Conservation (phyloP, 1,284 basidiomycete species). For the Pseudozyma pruni region DNA sequence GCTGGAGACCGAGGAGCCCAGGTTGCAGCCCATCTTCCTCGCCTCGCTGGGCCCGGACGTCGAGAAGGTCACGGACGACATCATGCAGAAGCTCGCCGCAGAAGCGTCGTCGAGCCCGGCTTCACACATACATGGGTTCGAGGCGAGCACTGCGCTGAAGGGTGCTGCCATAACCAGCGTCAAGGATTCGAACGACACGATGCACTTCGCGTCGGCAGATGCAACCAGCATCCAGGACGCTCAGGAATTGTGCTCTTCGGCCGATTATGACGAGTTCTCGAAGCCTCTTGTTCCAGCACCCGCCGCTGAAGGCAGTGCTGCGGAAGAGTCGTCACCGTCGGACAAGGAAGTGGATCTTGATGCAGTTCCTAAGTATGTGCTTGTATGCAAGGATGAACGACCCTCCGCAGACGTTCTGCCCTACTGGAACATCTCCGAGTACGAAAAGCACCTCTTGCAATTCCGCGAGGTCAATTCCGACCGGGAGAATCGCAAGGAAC, state of each 20-base stretch:
- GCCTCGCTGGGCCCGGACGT: conserved; percentile 16
- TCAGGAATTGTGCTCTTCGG: conserved; percentile 17
- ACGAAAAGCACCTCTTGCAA: conserved; percentile 28
- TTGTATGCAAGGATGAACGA: conserved; percentile 24
- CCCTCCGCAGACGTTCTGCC: conserved; percentile 20
- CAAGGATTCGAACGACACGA: conserved; percentile 73
- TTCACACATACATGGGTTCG: conserved; percentile 17
- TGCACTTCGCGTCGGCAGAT: conserved; percentile 71
- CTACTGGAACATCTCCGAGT: conserved; percentile 48
- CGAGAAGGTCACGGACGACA: neutral
- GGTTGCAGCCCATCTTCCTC: conserved; percentile 35
- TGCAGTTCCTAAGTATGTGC: conserved; percentile 58
- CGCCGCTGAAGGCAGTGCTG: neutral
- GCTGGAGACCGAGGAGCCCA: conserved; percentile 33
- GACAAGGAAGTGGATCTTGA: conserved; percentile 57
- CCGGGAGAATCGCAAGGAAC: conserved; percentile 10
- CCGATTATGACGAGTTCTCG: conserved; percentile 44
- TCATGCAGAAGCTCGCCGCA: conserved; percentile 14
- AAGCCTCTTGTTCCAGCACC: conserved; percentile 23
- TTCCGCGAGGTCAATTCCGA: conserved; percentile 24
- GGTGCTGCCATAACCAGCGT: conserved; percentile 22
- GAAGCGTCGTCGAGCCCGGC: conserved; percentile 6
- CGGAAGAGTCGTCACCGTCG: conserved; percentile 14
- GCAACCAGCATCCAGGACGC: conserved; percentile 14
- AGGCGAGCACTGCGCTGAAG: conserved; percentile 11